Evolutionary conservation across 192 early-diverging fungal species (phyloP).

Genomic region (Geranomyces michiganensis): DNA sequence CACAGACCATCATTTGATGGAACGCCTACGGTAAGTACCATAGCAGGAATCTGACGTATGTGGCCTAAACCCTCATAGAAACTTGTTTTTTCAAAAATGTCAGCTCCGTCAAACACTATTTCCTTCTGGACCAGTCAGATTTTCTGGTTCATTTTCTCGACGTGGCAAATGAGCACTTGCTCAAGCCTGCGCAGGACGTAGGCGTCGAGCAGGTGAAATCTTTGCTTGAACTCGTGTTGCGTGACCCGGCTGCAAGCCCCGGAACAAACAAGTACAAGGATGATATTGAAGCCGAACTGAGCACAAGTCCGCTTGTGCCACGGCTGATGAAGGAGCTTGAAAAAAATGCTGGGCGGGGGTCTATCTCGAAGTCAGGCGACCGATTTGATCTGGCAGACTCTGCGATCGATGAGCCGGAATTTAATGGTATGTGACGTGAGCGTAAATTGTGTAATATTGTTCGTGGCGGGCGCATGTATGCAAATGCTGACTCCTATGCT

Average conservation of each 20-base stretch:
- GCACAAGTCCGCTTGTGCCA: conserved; percentile 63
- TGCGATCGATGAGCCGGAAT: neutral
- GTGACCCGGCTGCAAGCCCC: conserved; percentile 81
- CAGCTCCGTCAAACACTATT: conserved; percentile 90
- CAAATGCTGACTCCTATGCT: too few relatives aligned
- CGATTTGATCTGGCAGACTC: conserved; percentile 25
- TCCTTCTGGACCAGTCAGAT: conserved; percentile 91
- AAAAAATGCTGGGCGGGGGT: conserved; percentile 8
- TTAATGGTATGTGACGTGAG: too few relatives aligned
- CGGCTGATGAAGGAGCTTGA: conserved; percentile 68
- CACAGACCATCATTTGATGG: conserved; percentile 76
- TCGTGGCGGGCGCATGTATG: too few relatives aligned
- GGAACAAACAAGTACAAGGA: conserved; percentile 72
- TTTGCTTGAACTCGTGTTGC: conserved; percentile 83
- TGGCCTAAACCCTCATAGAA: neutral
- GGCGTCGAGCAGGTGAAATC: conserved; percentile 75
- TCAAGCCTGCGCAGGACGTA: conserved; percentile 70
- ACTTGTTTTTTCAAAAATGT: conserved; percentile 8
- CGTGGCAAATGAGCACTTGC: conserved; percentile 76
- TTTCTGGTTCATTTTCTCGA: conserved; percentile 95
- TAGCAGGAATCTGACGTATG: conserved; percentile 28
- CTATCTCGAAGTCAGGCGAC: conserved; percentile 58
- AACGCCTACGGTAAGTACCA: conserved; percentile 60
- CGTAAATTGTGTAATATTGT: too few relatives aligned
- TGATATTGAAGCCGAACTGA: conserved; percentile 78